Conservation (phyloP, 2,329 filamentous ascomycete species). For the Aspergillus transmontanensis region DNA sequence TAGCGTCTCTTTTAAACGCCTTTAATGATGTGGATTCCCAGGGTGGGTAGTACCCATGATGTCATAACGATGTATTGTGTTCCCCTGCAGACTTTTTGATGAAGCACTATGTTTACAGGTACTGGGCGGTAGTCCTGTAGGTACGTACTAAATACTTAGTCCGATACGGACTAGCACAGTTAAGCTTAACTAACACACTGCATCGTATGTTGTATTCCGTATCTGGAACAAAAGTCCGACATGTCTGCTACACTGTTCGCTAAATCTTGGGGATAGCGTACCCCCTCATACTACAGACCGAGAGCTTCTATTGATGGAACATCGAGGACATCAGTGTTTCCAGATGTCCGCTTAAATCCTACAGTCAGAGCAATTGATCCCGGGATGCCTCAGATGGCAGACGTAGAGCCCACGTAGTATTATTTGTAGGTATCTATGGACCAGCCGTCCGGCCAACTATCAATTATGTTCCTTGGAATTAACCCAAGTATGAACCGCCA, state of each 20-base stretch:
- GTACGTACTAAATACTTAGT: too few relatives aligned
- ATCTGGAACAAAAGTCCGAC: background rate
- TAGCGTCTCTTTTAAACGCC: background rate
- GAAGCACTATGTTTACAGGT: too few relatives aligned
- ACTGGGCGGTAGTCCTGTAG: too few relatives aligned
- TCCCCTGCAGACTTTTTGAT: background rate
- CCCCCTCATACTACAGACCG: too few relatives aligned
- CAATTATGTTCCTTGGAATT: slow-evolving; percentile 22
- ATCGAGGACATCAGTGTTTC: background rate
- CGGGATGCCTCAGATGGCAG: slow-evolving; percentile 1
- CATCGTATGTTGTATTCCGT: background rate
- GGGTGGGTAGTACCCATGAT: too few relatives aligned
- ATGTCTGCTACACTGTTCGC: background rate
- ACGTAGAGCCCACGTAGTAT: slow-evolving; percentile 14
- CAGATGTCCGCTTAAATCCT: background rate
- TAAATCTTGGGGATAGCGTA: background rate
- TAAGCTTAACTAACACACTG: background rate
- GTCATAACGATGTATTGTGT: background rate
- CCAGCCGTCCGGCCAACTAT: slow-evolving; percentile 17
- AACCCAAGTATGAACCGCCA: slow-evolving; percentile 19
- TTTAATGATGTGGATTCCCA: background rate
- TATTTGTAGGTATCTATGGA: slow-evolving; percentile 11
- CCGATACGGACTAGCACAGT: background rate
- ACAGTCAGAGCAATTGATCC: background rate
- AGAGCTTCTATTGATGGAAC: too few relatives aligned